These are phyloP conservation scores for Didymella pomorum DNA, from an alignment of 2,329 filamentous ascomycete genomes.

Conservation along the genomic window DNA sequence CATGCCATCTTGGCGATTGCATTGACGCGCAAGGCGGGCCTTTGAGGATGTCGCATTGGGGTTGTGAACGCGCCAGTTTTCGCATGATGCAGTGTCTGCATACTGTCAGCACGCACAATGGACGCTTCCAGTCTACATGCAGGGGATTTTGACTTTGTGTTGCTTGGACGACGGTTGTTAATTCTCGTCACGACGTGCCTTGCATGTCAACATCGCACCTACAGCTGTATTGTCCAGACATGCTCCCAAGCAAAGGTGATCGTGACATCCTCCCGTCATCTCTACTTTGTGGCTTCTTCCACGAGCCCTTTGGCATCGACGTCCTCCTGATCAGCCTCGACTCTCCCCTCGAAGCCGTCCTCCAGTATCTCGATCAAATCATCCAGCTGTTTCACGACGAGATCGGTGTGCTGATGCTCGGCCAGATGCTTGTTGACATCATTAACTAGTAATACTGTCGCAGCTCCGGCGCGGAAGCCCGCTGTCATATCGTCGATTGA, in stretches of 20 bases:
- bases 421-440: constrained; percentile 77
- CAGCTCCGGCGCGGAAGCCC: constrained; percentile 81
- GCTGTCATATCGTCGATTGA: constrained; percentile 94
- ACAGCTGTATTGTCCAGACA: constrained; percentile 2
- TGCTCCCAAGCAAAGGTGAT: neutral
- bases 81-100: constrained; percentile 6
- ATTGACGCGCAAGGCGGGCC: neutral
- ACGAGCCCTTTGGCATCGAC: constrained; percentile 38
- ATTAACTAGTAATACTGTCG: constrained; percentile 88
- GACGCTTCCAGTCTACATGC: constrained; percentile 5
- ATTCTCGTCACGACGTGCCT: constrained; percentile 5
- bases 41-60: neutral
- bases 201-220: constrained; percentile 9
- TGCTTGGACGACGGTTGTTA: constrained; percentile 17
- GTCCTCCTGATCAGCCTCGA: constrained; percentile 36
- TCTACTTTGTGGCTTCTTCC: constrained; percentile 22
- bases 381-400: constrained; percentile 73
- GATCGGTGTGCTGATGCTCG: constrained; percentile 77
- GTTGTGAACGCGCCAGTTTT: neutral
- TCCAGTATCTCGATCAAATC: constrained; percentile 80
- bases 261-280: neutral
- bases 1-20: constrained; percentile 2
- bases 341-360: constrained; percentile 70
- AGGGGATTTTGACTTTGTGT: constrained; percentile 14
- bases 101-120: constrained; percentile 1